Evolutionary conservation across 768 basidiomycete genomes (phyloP).

Genomic region (Kwoniella bestiolae): DNA sequence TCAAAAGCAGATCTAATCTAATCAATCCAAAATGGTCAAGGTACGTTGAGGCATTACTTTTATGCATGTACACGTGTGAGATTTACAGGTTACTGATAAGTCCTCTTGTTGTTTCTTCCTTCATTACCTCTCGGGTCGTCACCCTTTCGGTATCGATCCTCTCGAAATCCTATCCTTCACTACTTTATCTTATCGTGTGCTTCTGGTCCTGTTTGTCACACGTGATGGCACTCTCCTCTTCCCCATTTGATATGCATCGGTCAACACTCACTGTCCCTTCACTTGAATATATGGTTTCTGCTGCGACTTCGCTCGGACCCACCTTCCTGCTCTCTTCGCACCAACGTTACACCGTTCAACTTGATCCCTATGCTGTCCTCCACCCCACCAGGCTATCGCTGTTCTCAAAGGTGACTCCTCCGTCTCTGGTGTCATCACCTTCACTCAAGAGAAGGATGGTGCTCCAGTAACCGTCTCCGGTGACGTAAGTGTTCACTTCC

Average conservation of each 20-base stretch:
- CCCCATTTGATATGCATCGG: neutral
- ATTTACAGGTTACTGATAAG: neutral
- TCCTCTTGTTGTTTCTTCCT: slow-evolving; percentile 8
- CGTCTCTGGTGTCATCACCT: slow-evolving; percentile 69
- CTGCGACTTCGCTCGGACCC: neutral
- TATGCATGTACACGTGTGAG: neutral
- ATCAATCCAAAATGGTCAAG: slow-evolving; percentile 47
- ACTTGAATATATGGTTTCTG: neutral
- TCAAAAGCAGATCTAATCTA: slow-evolving; percentile 4
- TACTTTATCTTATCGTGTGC: too few relatives aligned
- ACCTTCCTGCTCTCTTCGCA: neutral
- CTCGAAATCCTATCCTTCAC: neutral
- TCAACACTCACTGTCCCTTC: neutral
- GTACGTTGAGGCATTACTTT: slow-evolving; percentile 25
- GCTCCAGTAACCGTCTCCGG: slow-evolving; percentile 69
- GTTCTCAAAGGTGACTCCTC: slow-evolving; percentile 68
- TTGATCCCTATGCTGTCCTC: neutral
- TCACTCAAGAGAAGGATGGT: slow-evolving; percentile 63
- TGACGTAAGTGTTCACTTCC: slow-evolving; percentile 45
- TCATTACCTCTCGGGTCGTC: slow-evolving; percentile 18
- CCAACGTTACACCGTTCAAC: neutral
- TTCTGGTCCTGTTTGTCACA: neutral
- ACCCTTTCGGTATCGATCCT: too few relatives aligned
- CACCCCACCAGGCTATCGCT: slow-evolving; percentile 63
- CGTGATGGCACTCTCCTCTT: neutral